phyloP scores from a whole-genome alignment of 805 yeast genomes.

The Debaryomyces hansenii region DNA sequence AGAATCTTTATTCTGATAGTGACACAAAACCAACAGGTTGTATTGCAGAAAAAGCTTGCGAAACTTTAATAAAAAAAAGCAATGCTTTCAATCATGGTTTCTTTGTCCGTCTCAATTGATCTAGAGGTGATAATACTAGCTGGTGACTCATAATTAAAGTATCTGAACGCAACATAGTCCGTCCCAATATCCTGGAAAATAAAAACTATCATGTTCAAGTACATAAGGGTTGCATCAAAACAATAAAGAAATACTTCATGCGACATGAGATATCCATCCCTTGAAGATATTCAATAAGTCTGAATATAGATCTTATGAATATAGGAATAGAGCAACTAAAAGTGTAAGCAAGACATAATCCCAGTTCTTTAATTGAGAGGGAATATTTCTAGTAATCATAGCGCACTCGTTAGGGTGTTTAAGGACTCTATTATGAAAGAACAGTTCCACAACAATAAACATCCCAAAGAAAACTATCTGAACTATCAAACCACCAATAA shows the following conservation, averaged over 20 bases:
- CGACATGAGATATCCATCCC: conserved; percentile 13
- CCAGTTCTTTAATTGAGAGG: conserved; percentile 8
- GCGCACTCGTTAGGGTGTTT: neutral
- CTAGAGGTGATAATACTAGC: no score
- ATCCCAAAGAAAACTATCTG: conserved; percentile 29
- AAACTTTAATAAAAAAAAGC: no score
- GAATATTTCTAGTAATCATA: neutral
- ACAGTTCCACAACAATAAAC: conserved; percentile 19
- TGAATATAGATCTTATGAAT: conserved; percentile 29
- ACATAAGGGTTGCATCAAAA: no score
- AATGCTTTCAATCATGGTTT: no score
- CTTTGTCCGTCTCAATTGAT: no score
- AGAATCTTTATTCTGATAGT: conserved; percentile 3
- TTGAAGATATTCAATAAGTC: conserved; percentile 29
- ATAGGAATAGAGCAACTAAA: conserved; percentile 16
- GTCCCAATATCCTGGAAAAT: no score
- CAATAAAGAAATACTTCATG: no score
- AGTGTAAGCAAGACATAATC: conserved; percentile 4
- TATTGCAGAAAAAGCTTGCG: conserved; percentile 29
- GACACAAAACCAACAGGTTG: conserved; percentile 20
- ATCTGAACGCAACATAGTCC: no score
- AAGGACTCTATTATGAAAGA: conserved; percentile 9
- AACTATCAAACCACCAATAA: conserved; percentile 27
- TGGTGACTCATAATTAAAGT: no score
- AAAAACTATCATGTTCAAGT: no score